phyloP scores from a whole-genome alignment of 805 yeast species.

The Cyberlindnera meyerae region DNA sequence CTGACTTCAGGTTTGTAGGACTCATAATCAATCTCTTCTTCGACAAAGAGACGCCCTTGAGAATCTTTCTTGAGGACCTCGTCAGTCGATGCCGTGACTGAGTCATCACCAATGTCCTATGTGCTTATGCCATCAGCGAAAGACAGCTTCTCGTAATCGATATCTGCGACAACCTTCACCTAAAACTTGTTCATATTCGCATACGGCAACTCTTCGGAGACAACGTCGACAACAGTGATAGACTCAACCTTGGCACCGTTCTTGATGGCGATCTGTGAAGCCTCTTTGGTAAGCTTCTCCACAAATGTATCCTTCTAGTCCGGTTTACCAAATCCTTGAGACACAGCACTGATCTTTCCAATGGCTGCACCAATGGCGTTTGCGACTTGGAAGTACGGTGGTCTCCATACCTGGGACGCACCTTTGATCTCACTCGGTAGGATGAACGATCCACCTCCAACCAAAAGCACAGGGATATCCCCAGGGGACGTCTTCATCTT shows the following conservation, averaged over 20 bases:
- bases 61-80: conserved; percentile 13
- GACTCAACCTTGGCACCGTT: conserved; percentile 27
- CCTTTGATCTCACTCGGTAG: conserved; percentile 35
- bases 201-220: conserved; percentile 30
- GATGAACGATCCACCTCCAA: conserved; percentile 49
- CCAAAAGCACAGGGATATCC: conserved; percentile 39
- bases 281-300: conserved; percentile 23
- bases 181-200: conserved; percentile 31
- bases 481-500: conserved; percentile 40
- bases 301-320: conserved; percentile 19
- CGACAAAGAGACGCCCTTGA: conserved; percentile 3
- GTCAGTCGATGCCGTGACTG: conserved; percentile 1
- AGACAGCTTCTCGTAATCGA: conserved; percentile 32
- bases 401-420: conserved; percentile 39
- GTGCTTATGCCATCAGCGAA: conserved; percentile 4
- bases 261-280: conserved; percentile 17
- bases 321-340: conserved; percentile 20
- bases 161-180: conserved; percentile 40
- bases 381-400: conserved; percentile 41
- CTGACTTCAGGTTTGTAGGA: conserved; percentile 30
- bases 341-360: conserved; percentile 35
- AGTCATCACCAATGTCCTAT: not conserved
- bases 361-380: conserved; percentile 51
- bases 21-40: conserved; percentile 7
- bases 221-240: conserved; percentile 26